Conservation (phyloP, 1,284 basidiomycete genomes). For the Coniophora puteana region DNA sequence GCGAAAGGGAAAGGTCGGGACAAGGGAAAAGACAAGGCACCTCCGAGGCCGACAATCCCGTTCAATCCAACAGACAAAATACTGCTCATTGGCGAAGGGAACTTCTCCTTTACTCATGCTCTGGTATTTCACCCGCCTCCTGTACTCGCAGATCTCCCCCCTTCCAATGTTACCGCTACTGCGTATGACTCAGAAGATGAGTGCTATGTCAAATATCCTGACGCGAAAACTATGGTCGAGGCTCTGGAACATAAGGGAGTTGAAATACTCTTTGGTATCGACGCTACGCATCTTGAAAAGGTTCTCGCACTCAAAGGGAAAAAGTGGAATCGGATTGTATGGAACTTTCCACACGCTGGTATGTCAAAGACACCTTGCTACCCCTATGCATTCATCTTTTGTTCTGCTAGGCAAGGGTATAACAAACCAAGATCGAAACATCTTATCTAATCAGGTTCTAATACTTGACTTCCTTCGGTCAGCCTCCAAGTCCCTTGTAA, state of each 20-base stretch:
- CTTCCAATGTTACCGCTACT: conserved; percentile 79
- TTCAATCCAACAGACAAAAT: conserved; percentile 76
- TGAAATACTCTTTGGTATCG: conserved; percentile 79
- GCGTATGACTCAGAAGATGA: conserved; percentile 80
- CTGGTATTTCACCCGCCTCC: conserved; percentile 56
- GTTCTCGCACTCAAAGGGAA: conserved; percentile 48
- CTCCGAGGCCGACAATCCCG: conserved; percentile 54
- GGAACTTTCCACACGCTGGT: conserved; percentile 98
- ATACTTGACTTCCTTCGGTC: conserved; percentile 83
- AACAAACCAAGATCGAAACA: conserved; percentile 92
- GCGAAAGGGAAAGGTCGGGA: conserved; percentile 31
- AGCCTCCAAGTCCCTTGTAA: conserved; percentile 59
- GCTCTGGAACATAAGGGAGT: conserved; percentile 59
- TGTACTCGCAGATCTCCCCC: conserved; percentile 51
- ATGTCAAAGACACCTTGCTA: conserved; percentile 10
- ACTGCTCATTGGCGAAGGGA: conserved; percentile 91
- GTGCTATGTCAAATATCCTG: conserved; percentile 85
- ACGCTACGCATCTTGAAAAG: conserved; percentile 77
- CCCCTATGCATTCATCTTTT: conserved; percentile 6
- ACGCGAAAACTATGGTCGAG: conserved; percentile 61
- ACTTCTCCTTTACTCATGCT: conserved; percentile 90
- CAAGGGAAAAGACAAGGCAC: conserved; percentile 25
- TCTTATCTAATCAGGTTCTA: conserved; percentile 88
- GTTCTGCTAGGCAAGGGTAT: conserved; percentile 77
- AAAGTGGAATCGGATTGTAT: conserved; percentile 80